Percentiles rank a stretch among this genome's conserved stretches.
These are phyloP conservation scores for Aspergillus neoniger DNA, from an alignment of 2,329 filamentous ascomycete species.

Conservation along the genomic window DNA sequence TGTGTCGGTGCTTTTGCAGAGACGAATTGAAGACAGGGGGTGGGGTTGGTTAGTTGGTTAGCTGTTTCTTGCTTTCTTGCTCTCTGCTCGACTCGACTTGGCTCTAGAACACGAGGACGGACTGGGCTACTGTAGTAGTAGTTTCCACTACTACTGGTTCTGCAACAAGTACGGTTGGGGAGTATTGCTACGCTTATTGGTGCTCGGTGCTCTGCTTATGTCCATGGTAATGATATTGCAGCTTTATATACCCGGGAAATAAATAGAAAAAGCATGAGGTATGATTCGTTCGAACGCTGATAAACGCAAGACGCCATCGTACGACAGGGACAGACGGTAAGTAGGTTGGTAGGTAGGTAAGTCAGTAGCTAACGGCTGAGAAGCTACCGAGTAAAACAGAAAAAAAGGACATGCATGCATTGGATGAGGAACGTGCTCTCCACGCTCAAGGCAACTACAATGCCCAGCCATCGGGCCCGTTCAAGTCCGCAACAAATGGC, in stretches of 20 bases:
- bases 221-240: not conserved
- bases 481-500: conserved; percentile 76
- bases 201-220: not conserved
- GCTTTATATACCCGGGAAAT: not conserved
- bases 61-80: too few species aligned
- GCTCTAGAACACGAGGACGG: too few species aligned
- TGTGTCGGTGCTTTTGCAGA: not conserved
- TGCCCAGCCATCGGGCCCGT: conserved; percentile 80
- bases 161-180: too few species aligned
- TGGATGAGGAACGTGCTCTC: not conserved
- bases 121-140: not conserved
- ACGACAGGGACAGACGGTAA: not conserved
- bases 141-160: not conserved
- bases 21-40: not conserved
- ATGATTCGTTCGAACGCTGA: conserved; percentile 1
- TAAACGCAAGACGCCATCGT: not conserved
- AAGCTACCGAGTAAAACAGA: not conserved
- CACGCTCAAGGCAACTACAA: conserved; percentile 45
- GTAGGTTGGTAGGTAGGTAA: not conserved
- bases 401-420: not conserved
- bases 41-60: not conserved
- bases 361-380: not conserved
- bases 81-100: too few species aligned
- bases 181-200: not conserved
- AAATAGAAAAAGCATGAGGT: not conserved